These are phyloP conservation scores for Falciphora oryzae DNA, from an alignment of 2,329 filamentous ascomycete species.

Conservation along the genomic window DNA sequence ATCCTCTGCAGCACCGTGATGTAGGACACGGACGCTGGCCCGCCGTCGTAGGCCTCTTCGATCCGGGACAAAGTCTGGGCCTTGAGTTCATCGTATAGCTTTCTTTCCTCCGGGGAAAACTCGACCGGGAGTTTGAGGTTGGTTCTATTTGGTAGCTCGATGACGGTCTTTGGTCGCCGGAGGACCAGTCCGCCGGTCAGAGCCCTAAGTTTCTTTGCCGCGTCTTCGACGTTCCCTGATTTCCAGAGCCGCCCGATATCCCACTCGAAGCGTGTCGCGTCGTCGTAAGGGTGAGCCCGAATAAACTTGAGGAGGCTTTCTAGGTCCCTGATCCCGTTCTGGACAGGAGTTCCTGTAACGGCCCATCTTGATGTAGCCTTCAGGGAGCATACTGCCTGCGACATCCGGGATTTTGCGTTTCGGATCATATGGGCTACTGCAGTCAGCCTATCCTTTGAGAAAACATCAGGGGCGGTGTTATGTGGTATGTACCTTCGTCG, in stretches of 20 bases:
- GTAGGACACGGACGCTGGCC: conserved; percentile 19
- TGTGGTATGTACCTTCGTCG: conserved; percentile 28
- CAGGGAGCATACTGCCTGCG: conserved; percentile 32
- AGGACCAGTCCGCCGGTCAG: conserved; percentile 33
- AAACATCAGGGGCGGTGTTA: background rate
- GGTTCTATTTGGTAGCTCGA: conserved; percentile 30
- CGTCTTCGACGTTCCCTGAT: conserved; percentile 27
- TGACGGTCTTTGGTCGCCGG: conserved; percentile 30
- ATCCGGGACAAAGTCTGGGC: conserved; percentile 24
- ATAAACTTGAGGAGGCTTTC: conserved; percentile 37
- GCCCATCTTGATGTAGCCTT: conserved; percentile 35
- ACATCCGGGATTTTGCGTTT: conserved; percentile 27
- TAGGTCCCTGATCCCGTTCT: conserved; percentile 39
- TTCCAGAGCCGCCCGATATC: conserved; percentile 36
- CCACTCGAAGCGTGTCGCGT: conserved; percentile 30
- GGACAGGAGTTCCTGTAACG: conserved; percentile 43
- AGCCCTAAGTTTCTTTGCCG: conserved; percentile 32
- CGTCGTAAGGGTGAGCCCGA: conserved; percentile 33
- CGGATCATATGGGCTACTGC: conserved; percentile 35
- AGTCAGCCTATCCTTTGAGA: background rate
- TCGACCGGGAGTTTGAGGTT: conserved; percentile 30
- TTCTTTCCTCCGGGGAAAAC: conserved; percentile 28
- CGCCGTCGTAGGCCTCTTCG: conserved; percentile 24
- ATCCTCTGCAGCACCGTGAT: conserved; percentile 39
- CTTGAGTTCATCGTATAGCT: conserved; percentile 28